phyloP scores from a whole-genome alignment of 208 protist species.

The Borovskyia barvae region DNA sequence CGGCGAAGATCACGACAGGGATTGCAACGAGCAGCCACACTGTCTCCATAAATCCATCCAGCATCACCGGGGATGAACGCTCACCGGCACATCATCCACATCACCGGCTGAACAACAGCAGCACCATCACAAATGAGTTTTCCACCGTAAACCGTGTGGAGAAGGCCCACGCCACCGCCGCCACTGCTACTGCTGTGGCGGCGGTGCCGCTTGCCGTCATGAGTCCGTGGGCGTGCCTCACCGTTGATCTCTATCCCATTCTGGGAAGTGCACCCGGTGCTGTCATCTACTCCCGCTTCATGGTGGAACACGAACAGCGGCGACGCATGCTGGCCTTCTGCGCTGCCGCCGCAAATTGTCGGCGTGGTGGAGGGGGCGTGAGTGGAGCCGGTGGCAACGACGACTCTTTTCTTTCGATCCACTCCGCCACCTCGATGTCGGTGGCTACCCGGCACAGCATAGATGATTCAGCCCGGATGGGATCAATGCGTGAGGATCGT shows the following conservation, averaged over 20 bases:
- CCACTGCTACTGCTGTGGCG: neutral
- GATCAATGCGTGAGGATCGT: slow-evolving; percentile 6
- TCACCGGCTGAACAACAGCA: neutral
- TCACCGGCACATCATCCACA: neutral
- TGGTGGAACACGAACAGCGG: slow-evolving; percentile 34
- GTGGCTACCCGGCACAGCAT: slow-evolving; percentile 9
- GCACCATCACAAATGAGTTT: neutral
- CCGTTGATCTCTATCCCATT: slow-evolving; percentile 24
- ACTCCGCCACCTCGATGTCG: slow-evolving; percentile 12
- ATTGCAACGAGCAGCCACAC: neutral
- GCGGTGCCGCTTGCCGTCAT: slow-evolving; percentile 14
- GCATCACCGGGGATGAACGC: slow-evolving; percentile 3
- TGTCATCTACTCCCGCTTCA: slow-evolving; percentile 33
- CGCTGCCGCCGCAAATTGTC: slow-evolving; percentile 11
- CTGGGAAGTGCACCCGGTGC: slow-evolving; percentile 4
- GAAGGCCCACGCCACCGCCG: neutral
- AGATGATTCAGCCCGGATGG: neutral
- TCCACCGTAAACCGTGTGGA: neutral
- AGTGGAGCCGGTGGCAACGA: slow-evolving; percentile 3
- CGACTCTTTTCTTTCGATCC: slow-evolving; percentile 26
- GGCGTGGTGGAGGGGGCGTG: slow-evolving; percentile 2
- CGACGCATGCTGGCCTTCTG: slow-evolving; percentile 26
- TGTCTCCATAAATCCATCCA: neutral
- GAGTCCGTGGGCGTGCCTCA: slow-evolving; percentile 21
- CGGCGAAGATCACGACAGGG: slow-evolving; percentile 7